phyloP scores from a whole-genome alignment of 1,139 yeast species.

The Nakaseomyces delphensis region DNA sequence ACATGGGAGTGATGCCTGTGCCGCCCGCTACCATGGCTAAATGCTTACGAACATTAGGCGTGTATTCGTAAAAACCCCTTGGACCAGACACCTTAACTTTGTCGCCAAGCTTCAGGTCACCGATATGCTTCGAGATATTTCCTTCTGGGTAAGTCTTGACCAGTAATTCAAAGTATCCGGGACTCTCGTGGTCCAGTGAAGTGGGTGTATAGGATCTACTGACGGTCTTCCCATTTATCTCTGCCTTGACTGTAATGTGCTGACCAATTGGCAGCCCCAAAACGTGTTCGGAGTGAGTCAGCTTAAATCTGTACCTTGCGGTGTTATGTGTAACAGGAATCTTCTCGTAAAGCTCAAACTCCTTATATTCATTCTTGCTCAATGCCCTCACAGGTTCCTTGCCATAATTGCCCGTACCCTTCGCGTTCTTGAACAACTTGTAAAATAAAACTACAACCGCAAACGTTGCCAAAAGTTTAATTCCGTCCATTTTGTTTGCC shows the following conservation, averaged over 20 bases:
- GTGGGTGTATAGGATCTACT: constrained; percentile 93
- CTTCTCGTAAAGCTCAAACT: constrained; percentile 78
- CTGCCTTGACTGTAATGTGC: constrained; percentile 73
- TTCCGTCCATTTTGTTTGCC: constrained; percentile 1
- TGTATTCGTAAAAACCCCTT: constrained; percentile 81
- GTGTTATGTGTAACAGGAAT: constrained; percentile 74
- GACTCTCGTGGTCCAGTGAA: constrained; percentile 68
- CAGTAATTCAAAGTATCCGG: constrained; percentile 80
- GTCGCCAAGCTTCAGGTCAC: constrained; percentile 61
- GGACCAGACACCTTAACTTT: constrained; percentile 79
- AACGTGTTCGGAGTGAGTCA: constrained; percentile 65
- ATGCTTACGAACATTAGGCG: constrained; percentile 43
- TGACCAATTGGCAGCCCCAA: constrained; percentile 94
- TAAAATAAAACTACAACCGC: constrained; percentile 1
- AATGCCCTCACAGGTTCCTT: constrained; percentile 2
- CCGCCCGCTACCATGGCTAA: constrained; percentile 79
- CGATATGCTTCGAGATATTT: constrained; percentile 71
- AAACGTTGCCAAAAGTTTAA: constrained; percentile 1
- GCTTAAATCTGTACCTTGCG: constrained; percentile 75
- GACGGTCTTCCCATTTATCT: constrained; percentile 70
- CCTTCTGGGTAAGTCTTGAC: constrained; percentile 92
- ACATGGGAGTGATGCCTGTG: constrained; percentile 91
- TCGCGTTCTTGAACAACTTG: constrained; percentile 1
- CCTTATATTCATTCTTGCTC: constrained; percentile 42
- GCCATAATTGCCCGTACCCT: neutral